Evolutionary conservation across 257 asterid genomes (phyloP).

Genomic region (Parsonsia alboflavescens): DNA sequence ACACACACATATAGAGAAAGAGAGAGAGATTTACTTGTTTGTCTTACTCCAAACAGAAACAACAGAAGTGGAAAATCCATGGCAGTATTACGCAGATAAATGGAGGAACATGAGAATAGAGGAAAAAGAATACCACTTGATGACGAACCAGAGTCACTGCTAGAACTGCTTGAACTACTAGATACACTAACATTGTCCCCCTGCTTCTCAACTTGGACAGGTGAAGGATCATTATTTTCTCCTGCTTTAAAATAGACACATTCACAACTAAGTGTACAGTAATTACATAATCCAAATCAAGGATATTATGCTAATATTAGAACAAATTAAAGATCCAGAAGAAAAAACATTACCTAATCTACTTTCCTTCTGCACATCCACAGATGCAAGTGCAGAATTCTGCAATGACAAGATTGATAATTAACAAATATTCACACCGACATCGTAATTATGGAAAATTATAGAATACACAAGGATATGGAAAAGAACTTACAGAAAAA

Average conservation of each 20-base stretch:
- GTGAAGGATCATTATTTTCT: constrained; percentile 33
- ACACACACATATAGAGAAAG: constrained; percentile 11
- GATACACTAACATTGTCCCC: constrained; percentile 48
- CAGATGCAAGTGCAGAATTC: constrained; percentile 31
- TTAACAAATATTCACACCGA: constrained; percentile 1
- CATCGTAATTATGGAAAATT: not conserved
- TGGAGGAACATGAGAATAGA: not conserved
- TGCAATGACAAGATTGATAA: constrained; percentile 25
- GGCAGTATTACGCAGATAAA: not conserved
- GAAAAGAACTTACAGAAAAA: not conserved
- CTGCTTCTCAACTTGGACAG: constrained; percentile 40
- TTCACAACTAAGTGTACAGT: not conserved
- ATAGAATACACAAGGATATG: not conserved
- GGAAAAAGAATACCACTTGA: constrained; percentile 58
- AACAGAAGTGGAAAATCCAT: not conserved
- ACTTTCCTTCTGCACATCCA: constrained; percentile 33
- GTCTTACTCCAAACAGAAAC: not conserved
- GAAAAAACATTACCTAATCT: constrained; percentile 32
- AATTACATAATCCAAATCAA: not conserved
- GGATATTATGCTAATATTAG: not conserved
- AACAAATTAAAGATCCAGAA: not conserved
- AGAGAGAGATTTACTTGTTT: not conserved
- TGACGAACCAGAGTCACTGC: constrained; percentile 87
- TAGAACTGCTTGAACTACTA: constrained; percentile 93
- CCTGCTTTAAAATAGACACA: constrained; percentile 25